Evolutionary conservation across 257 asterid genomes (phyloP).

Genomic region (Solanum sejunctum): DNA sequence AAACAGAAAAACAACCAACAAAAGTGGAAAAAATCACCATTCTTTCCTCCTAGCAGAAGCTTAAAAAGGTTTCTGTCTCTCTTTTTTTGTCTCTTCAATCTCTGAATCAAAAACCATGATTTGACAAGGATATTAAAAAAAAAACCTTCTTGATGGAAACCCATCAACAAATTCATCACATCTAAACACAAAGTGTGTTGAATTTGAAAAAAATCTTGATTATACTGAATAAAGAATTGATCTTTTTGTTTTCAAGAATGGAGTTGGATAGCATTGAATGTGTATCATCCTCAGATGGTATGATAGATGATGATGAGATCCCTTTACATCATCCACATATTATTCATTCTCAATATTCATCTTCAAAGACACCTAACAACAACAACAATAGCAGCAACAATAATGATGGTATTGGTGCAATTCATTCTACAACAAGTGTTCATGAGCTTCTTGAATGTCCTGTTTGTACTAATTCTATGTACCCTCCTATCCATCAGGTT

Average conservation of each 20-base stretch:
- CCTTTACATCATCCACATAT: conserved; percentile 10
- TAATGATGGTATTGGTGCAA: conserved; percentile 14
- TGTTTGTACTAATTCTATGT: conserved; percentile 2
- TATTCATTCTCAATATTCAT: conserved; percentile 19
- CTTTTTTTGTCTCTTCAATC: neutral
- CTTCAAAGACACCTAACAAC: conserved; percentile 22
- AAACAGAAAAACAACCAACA: neutral
- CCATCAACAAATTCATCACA: neutral
- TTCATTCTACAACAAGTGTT: conserved; percentile 37
- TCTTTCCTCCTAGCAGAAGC: neutral
- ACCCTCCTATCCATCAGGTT: conserved; percentile 2
- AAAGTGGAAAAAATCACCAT: neutral
- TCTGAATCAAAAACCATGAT: conserved; percentile 3
- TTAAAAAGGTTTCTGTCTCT: neutral
- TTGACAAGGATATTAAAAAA: neutral
- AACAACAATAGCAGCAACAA: conserved; percentile 2
- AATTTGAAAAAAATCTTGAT: neutral
- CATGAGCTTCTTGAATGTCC: conserved; percentile 32
- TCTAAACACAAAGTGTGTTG: neutral
- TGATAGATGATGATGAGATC: conserved; percentile 41
- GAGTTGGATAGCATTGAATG: conserved; percentile 47
- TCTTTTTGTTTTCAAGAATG: conserved; percentile 15
- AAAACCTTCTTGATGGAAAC: neutral
- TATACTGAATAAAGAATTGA: neutral
- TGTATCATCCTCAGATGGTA: conserved; percentile 28